These are phyloP conservation scores for Alternaria gaisen DNA, from an alignment of 2,329 filamentous ascomycete genomes.

Conservation along the genomic window DNA sequence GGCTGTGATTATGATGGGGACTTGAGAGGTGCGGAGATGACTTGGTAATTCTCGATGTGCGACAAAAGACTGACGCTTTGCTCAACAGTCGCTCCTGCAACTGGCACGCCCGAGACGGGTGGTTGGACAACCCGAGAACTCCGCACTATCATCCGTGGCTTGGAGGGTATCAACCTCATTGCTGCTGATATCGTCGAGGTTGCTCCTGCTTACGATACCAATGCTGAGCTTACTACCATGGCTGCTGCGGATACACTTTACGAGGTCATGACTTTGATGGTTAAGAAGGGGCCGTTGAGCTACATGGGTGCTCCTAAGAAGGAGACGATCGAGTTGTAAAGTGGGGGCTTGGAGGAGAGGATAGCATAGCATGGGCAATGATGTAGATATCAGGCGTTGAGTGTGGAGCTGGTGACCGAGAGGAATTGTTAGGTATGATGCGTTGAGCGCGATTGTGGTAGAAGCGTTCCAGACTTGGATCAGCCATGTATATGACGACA, in stretches of 20 bases:
- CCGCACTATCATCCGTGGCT: conserved; percentile 73
- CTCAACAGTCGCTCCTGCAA: conserved; percentile 70
- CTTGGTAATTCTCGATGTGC: background rate
- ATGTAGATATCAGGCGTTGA: background rate
- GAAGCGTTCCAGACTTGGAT: background rate
- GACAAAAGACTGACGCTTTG: conserved; percentile 9
- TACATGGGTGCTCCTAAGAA: conserved; percentile 51
- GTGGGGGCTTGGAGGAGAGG: no score
- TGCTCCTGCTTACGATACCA: conserved; percentile 74
- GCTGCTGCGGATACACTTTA: conserved; percentile 75
- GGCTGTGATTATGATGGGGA: background rate
- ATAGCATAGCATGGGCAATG: no score
- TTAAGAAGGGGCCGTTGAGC: conserved; percentile 77
- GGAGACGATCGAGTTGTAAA: conserved; percentile 37
- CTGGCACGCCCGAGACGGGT: conserved; percentile 78
- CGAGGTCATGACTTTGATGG: conserved; percentile 84
- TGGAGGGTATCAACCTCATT: conserved; percentile 74
- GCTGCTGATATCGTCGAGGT: conserved; percentile 79
- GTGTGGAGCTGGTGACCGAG: background rate
- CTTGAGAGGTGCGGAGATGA: background rate
- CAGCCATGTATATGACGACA: background rate
- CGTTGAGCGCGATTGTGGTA: background rate
- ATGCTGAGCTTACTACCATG: conserved; percentile 78
- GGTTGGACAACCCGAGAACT: conserved; percentile 79
- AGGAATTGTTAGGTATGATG: background rate